These are phyloP conservation scores for Xylariales sp. DNA, from an alignment of 2,329 filamentous ascomycete genomes.

Conservation along the genomic window DNA sequence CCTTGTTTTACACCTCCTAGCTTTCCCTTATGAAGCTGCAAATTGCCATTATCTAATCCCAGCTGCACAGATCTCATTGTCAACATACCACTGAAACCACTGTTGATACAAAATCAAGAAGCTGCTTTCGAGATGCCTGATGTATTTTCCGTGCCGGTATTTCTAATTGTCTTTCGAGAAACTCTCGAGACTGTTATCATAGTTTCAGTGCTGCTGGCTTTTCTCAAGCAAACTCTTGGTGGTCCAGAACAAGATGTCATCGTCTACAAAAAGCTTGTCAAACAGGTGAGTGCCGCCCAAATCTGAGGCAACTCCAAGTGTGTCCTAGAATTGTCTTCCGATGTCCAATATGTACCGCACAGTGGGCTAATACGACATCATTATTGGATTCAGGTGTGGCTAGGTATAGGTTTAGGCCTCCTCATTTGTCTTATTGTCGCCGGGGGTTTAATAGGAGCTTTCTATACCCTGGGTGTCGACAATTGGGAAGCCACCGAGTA, in stretches of 20 bases:
- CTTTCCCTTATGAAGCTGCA: no score
- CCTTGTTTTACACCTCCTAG: no score
- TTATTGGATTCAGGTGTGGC: conserved; percentile 72
- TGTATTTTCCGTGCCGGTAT: conserved; percentile 44
- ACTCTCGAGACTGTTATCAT: conserved; percentile 79
- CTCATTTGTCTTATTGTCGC: conserved; percentile 63
- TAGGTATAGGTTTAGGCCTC: conserved; percentile 59
- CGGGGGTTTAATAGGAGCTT: conserved; percentile 65
- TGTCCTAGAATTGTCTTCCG: no score
- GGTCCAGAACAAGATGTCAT: conserved; percentile 56
- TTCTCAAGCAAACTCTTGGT: conserved; percentile 74
- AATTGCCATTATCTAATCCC: background rate
- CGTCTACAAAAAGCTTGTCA: conserved; percentile 64
- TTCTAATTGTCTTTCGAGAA: conserved; percentile 89
- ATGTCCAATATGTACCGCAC: no score
- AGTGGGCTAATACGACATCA: no score
- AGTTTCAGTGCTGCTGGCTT: conserved; percentile 80
- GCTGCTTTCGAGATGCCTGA: conserved; percentile 3
- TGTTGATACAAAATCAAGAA: background rate
- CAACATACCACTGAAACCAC: background rate
- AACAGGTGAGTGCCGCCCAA: conserved; percentile 59
- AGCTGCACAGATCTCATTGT: background rate
- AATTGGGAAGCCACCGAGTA: conserved; percentile 65
- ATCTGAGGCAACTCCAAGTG: no score
- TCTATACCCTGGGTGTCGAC: conserved; percentile 66